These are phyloP conservation scores for Allium fistulosum DNA, from an alignment of 106 monocot genomes.

Conservation along the genomic window DNA sequence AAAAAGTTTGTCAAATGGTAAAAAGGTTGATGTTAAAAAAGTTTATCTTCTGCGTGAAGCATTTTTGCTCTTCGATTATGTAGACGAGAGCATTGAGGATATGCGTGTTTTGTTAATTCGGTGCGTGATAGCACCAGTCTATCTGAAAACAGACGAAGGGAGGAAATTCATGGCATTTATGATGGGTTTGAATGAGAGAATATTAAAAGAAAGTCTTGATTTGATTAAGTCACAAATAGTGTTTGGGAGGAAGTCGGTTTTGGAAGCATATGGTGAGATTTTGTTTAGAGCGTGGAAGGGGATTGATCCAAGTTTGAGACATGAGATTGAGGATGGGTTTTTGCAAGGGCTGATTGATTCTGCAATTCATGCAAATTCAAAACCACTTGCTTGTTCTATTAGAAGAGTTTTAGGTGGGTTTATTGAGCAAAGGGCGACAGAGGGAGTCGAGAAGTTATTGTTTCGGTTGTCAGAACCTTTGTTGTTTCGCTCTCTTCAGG, in stretches of 20 bases:
- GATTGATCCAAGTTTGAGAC: conserved; percentile 26
- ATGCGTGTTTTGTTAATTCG: conserved; percentile 56
- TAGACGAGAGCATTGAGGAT: conserved; percentile 87
- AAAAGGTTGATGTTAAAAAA: conserved; percentile 48
- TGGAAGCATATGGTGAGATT: conserved; percentile 80
- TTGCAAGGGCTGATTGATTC: conserved; percentile 82
- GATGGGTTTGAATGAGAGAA: conserved; percentile 54
- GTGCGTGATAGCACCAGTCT: conserved; percentile 69
- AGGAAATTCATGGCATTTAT: conserved; percentile 52
- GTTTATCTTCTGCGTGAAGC: conserved; percentile 71
- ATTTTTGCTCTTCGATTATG: conserved; percentile 64
- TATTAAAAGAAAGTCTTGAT: conserved; percentile 61
- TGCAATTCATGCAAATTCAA: conserved; percentile 52
- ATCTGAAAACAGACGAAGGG: conserved; percentile 79
- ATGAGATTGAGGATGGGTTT: conserved; percentile 72
- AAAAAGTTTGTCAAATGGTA: conserved; percentile 41
- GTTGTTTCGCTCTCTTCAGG: conserved; percentile 95
- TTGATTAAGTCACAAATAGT: conserved; percentile 83
- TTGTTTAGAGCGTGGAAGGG: conserved; percentile 80
- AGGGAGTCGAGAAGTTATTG: conserved; percentile 84
- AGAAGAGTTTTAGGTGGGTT: conserved; percentile 81
- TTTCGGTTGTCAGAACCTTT: conserved; percentile 75
- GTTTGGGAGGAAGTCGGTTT: conserved; percentile 74
- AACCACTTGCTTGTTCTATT: conserved; percentile 41
- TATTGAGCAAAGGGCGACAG: conserved; percentile 59